Percentiles rank a stretch among this genome's conserved stretches.
Evolutionary conservation across 768 basidiomycete species (phyloP).

Genomic region (Boletus rubroflammeus): DNA sequence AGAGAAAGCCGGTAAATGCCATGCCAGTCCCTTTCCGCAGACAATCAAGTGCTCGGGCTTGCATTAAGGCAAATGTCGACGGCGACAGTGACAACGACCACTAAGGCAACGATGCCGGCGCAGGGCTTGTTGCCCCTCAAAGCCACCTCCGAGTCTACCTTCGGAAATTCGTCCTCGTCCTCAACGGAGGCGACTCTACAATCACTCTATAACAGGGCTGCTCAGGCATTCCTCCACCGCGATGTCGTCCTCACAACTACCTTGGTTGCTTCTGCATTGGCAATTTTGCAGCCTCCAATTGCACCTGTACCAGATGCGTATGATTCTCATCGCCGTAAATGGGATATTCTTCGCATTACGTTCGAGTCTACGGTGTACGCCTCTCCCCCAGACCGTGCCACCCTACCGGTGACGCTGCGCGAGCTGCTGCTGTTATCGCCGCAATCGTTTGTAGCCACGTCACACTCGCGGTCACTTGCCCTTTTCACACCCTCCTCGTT

Average conservation of each 20-base stretch:
- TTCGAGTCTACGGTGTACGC: constrained; percentile 72
- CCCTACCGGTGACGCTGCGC: constrained; percentile 50
- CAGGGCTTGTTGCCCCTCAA: constrained; percentile 37
- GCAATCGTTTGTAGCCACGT: constrained; percentile 49
- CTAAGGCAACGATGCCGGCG: constrained; percentile 18
- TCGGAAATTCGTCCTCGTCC: constrained; percentile 11
- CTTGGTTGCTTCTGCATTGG: constrained; percentile 65
- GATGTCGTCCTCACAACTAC: constrained; percentile 65
- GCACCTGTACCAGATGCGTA: constrained; percentile 36
- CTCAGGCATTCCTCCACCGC: constrained; percentile 73
- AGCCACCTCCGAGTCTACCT: constrained; percentile 16
- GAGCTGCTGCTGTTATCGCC: constrained; percentile 55
- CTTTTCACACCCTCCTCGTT: constrained; percentile 58
- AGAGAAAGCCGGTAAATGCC: background rate
- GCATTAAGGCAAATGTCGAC: constrained; percentile 41
- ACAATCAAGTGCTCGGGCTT: constrained; percentile 22
- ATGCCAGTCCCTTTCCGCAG: background rate
- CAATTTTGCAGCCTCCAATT: constrained; percentile 47
- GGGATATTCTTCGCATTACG: constrained; percentile 85
- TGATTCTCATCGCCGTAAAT: constrained; percentile 62
- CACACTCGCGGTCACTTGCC: constrained; percentile 60
- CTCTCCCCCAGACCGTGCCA: constrained; percentile 40
- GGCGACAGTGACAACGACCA: constrained; percentile 42
- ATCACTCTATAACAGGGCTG: constrained; percentile 72
- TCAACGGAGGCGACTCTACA: constrained; percentile 52